Percentiles rank a stretch among this genome's conserved stretches.
Conservation (phyloP, 805 yeast species). For the Kregervanrija fluxuum region DNA sequence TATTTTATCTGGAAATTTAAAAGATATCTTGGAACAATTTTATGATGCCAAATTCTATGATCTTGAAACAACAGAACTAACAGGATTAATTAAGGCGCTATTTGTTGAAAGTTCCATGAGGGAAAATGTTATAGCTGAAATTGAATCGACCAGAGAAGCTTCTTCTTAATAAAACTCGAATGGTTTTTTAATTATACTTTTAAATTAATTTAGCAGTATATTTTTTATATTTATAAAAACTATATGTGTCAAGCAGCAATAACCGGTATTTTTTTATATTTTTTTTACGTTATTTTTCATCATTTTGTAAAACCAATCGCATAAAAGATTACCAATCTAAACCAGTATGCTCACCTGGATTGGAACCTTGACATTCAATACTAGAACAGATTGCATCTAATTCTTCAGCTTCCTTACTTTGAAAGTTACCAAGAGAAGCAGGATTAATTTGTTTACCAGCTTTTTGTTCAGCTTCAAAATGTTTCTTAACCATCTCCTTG, state of each 20-base stretch:
- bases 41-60: constrained; percentile 47
- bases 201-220: not conserved
- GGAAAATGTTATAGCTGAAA: constrained; percentile 37
- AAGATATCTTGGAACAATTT: constrained; percentile 40
- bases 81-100: constrained; percentile 33
- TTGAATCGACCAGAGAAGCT: constrained; percentile 33
- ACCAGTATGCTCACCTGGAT: constrained; percentile 26
- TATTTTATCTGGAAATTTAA: constrained; percentile 30
- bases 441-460: constrained; percentile 45
- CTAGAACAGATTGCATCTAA: constrained; percentile 42
- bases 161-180: not conserved
- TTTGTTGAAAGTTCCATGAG: constrained; percentile 42
- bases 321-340: constrained; percentile 19
- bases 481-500: constrained; percentile 50
- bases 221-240: not conserved
- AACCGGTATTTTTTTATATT: not conserved
- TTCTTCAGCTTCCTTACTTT: constrained; percentile 38
- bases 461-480: constrained; percentile 37
- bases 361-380: constrained; percentile 43
- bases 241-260: not conserved
- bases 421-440: constrained; percentile 36
- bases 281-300: not conserved
- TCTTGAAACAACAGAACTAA: constrained; percentile 39
- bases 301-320: too few relatives aligned
- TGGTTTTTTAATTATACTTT: not conserved